Conservation (phyloP, 1,139 yeast species). For the Zhuliangozyma blackwelliae region DNA sequence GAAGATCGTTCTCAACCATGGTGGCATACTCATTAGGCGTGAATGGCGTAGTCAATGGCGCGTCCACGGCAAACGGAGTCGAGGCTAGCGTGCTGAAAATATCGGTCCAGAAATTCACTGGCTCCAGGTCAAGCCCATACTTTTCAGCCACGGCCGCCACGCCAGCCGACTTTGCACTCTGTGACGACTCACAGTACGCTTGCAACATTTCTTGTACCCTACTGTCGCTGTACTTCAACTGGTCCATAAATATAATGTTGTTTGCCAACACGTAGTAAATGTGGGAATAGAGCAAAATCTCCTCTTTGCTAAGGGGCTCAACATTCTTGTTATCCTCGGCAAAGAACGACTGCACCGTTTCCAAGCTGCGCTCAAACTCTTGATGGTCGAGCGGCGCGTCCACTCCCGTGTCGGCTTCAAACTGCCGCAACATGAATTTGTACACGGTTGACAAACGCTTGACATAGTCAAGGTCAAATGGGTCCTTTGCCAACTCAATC, state of each 20-base stretch:
- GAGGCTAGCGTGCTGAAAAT: conserved; percentile 26
- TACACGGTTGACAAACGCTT: conserved; percentile 5
- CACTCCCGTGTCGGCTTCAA: conserved; percentile 1
- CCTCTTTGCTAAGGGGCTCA: conserved; percentile 16
- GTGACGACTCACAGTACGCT: conserved; percentile 13
- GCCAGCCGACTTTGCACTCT: conserved; percentile 10
- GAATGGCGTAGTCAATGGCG: conserved; percentile 21
- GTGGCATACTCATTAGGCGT: conserved; percentile 28
- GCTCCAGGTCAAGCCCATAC: conserved; percentile 12
- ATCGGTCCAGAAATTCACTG: conserved; percentile 29
- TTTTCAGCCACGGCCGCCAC: conserved; percentile 12
- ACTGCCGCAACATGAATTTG: conserved; percentile 8
- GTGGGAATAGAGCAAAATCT: conserved; percentile 25
- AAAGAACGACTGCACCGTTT: conserved; percentile 7
- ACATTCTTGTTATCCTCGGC: not conserved
- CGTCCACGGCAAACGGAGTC: conserved; percentile 26
- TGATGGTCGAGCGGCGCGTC: not conserved
- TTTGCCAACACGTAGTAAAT: conserved; percentile 30
- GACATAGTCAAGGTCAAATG: conserved; percentile 7
- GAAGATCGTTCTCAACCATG: conserved; percentile 2
- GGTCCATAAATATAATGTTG: conserved; percentile 26
- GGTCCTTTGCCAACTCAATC: conserved; percentile 3
- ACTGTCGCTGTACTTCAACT: conserved; percentile 23
- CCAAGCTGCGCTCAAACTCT: conserved; percentile 3
- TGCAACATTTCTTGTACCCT: conserved; percentile 21